Evolutionary conservation across 371 early-diverging fungal species (phyloP).

Genomic region (Apophysomyces variabilis): DNA sequence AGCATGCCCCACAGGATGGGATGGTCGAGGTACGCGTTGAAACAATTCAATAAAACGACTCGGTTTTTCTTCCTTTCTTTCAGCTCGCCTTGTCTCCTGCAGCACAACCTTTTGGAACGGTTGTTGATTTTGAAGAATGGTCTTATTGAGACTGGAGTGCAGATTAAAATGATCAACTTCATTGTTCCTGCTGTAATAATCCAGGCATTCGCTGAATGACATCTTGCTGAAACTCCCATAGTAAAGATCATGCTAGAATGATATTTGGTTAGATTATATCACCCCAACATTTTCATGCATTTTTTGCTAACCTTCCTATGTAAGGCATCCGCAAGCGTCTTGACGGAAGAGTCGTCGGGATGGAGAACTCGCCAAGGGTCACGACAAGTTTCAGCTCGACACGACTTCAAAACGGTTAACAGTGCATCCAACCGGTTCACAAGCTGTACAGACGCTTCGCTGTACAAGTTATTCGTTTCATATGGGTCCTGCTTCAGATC

Average conservation of each 20-base stretch:
- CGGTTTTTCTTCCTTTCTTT: slow-evolving; percentile 12
- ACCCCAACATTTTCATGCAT: background rate
- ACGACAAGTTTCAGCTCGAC: slow-evolving; percentile 61
- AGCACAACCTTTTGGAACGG: background rate
- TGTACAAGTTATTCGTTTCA: slow-evolving; percentile 56
- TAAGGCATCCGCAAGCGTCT: slow-evolving; percentile 38
- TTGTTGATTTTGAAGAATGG: background rate
- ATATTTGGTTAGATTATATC: background rate
- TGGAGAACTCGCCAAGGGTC: slow-evolving; percentile 65
- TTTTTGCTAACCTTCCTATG: slow-evolving; percentile 22
- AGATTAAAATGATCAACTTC: slow-evolving; percentile 32
- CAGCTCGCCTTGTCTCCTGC: background rate
- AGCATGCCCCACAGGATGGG: slow-evolving; percentile 21
- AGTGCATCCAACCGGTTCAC: slow-evolving; percentile 65
- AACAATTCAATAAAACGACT: slow-evolving; percentile 26
- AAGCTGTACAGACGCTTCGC: slow-evolving; percentile 22
- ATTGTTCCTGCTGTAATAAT: slow-evolving; percentile 28
- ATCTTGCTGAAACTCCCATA: slow-evolving; percentile 38
- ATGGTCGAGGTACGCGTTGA: slow-evolving; percentile 28
- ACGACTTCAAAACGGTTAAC: slow-evolving; percentile 55
- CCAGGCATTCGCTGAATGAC: slow-evolving; percentile 34
- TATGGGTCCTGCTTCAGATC: slow-evolving; percentile 64
- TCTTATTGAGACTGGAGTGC: slow-evolving; percentile 10
- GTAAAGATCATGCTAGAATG: slow-evolving; percentile 33
- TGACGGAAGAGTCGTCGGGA: slow-evolving; percentile 32